A percentile compares a stretch with the other conserved stretches of the same genome.
Evolutionary conservation across 108 stramenopile genomes (phyloP).

Genomic region (Skeletonema grethae): DNA sequence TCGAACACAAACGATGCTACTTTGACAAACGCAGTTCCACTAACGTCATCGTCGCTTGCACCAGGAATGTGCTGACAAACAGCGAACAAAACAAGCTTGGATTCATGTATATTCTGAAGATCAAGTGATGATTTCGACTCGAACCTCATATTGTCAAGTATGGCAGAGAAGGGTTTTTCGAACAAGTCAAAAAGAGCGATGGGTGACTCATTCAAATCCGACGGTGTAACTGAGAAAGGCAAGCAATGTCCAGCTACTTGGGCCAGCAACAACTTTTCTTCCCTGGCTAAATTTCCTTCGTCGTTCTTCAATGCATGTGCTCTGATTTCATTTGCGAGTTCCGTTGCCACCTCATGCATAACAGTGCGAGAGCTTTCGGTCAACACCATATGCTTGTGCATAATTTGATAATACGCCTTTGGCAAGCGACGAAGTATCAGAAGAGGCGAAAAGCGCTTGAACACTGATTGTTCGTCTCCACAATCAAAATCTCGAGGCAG

Average conservation of each 20-base stretch:
- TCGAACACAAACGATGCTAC: constrained; percentile 30
- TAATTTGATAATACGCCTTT: constrained; percentile 18
- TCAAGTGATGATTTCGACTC: not conserved
- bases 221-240: constrained; percentile 8
- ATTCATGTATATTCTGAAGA: constrained; percentile 5
- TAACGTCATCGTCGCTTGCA: constrained; percentile 23
- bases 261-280: constrained; percentile 32
- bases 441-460: constrained; percentile 25
- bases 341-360: constrained; percentile 5
- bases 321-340: constrained; percentile 7
- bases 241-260: constrained; percentile 40
- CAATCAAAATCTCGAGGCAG: not conserved
- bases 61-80: constrained; percentile 32
- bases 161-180: constrained; percentile 12
- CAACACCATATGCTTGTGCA: constrained; percentile 12
- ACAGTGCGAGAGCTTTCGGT: not conserved
- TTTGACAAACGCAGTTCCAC: constrained; percentile 18
- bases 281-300: constrained; percentile 18
- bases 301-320: constrained; percentile 17
- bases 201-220: constrained; percentile 11
- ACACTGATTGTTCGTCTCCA: constrained; percentile 11
- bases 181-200: constrained; percentile 28
- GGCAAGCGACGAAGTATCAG: constrained; percentile 39
- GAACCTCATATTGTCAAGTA: constrained; percentile 8
- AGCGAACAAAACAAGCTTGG: constrained; percentile 36